Base-by-base conservation (phyloP, 2,329 filamentous ascomycete species). In the Nothophoma quercina region DNA sequence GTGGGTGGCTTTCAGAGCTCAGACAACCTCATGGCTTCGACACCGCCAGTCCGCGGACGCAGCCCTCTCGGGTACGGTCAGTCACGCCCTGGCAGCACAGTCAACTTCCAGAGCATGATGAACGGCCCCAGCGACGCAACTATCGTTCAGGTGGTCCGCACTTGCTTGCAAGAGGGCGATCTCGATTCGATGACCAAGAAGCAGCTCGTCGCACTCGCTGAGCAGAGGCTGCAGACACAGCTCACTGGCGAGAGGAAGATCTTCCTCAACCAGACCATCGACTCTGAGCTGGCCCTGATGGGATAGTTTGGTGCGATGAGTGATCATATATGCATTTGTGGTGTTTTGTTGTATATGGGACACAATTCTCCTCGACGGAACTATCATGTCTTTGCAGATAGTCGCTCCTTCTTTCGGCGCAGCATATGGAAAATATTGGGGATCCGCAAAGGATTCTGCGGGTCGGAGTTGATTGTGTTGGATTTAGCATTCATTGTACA, bases 141-240 rank as follows among this genome's bases (percentile, higher is more conserved):
- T 55, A 97, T 99, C 60, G 83, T 91, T 15, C 90, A 96, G 56
- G 89, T 90, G 1, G 93, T 98, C 57, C 89, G 91, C 67, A 80
- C 83, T 42, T 95, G 95, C 64, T 80, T 99, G 57, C 78, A 82
- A 13, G 93, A 97, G 68, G 92, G 97, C 0, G 93, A 99, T 74
- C 81, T 99, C 33, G 95, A 99, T 73, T 93, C 85, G n/a, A 91
- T 98, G 39, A 99, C 95, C 6, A 99, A 98, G 86, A 99, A 99
- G 80, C 93, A 98, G 78, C 78, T 86, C 72, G 79, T 79, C 74
- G 93, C 90, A 3, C 83, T 98, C 35, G 92, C 96, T 10, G 95
- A 99, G 78, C 92, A 97, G 79, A 85, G 93, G 67, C 78, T 99
- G 57, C 93, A 97, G 78, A 93, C 90, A 4, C 92, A 96, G 73